A percentile compares a stretch with the other conserved stretches of the same genome.
phyloP scores from a whole-genome alignment of 225 moss, liverwort and hornwort species.

The Neckera pumila region DNA sequence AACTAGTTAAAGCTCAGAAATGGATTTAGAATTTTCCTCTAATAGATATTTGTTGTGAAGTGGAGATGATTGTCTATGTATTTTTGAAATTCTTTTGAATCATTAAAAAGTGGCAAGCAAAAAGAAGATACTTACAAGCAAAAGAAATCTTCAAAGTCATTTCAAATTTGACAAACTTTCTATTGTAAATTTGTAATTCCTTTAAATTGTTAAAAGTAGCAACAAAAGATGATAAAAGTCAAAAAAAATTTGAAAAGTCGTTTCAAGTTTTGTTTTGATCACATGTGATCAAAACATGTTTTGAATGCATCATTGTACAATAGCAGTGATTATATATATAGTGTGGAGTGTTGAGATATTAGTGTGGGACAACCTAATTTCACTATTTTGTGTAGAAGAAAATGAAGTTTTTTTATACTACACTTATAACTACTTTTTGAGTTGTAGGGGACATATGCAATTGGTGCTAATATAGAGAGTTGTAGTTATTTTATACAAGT shows the following conservation, averaged over 20 bases:
- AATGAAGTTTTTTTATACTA: too few species aligned
- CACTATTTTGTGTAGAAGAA: too few species aligned
- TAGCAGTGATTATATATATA: too few species aligned
- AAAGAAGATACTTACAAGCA: fast-evolving
- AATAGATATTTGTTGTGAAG: not conserved
- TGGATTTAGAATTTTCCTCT: not conserved
- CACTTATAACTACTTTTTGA: too few species aligned
- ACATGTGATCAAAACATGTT: too few species aligned
- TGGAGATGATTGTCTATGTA: not conserved
- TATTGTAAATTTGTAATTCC: not conserved
- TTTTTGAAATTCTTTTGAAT: not conserved
- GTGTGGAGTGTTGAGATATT: too few species aligned
- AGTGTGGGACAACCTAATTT: too few species aligned
- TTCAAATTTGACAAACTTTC: not conserved
- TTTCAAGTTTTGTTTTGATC: too few species aligned
- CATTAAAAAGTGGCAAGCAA: fast-evolving
- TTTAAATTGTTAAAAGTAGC: not conserved
- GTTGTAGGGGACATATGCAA: too few species aligned
- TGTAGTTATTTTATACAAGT: not conserved
- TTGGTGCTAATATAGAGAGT: too few species aligned
- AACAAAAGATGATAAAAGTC: not conserved
- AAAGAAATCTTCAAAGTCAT: not conserved
- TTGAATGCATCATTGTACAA: too few species aligned
- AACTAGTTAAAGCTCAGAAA: fast-evolving
- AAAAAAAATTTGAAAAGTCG: too few species aligned